phyloP scores from a whole-genome alignment of 495 filamentous ascomycete species.

The Oidiodendron maius region DNA sequence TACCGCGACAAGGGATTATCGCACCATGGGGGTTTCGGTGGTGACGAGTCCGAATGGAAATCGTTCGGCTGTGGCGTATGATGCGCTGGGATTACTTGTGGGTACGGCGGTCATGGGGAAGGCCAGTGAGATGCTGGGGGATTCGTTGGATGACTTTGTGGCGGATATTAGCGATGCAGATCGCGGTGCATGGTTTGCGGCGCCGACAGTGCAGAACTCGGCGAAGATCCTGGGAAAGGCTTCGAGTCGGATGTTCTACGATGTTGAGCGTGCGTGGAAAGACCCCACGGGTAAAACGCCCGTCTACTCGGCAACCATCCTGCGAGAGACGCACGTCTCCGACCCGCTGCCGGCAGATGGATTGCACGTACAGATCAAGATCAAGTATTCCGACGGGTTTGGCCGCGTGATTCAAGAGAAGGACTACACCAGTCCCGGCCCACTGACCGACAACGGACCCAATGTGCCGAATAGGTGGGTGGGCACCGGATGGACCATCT shows the following conservation, averaged over 20 bases:
- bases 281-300: neutral
- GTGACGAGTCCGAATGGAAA: constrained; percentile 22
- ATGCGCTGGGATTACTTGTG: constrained; percentile 17
- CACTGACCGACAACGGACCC: neutral
- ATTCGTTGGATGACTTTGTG: constrained; percentile 18
- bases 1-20: constrained; percentile 9
- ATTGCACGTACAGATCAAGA: neutral
- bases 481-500: constrained; percentile 19
- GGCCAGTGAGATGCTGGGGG: constrained; percentile 13
- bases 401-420: constrained; percentile 7
- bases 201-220: neutral
- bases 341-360: neutral
- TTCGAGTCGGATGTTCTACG: constrained; percentile 1
- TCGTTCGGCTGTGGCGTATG: constrained; percentile 4
- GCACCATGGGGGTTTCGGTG: constrained; percentile 2
- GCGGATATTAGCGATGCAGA: neutral
- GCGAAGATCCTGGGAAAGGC: neutral
- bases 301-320: neutral
- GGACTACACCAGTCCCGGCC: constrained; percentile 1
- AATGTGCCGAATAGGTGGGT: no score
- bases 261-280: neutral
- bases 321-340: neutral
- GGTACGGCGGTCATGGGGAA: constrained; percentile 25
- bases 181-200: neutral
- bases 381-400: constrained; percentile 10